Evolutionary conservation across 192 early-diverging fungal species (phyloP).

Genomic region (Geranomyces michiganensis): DNA sequence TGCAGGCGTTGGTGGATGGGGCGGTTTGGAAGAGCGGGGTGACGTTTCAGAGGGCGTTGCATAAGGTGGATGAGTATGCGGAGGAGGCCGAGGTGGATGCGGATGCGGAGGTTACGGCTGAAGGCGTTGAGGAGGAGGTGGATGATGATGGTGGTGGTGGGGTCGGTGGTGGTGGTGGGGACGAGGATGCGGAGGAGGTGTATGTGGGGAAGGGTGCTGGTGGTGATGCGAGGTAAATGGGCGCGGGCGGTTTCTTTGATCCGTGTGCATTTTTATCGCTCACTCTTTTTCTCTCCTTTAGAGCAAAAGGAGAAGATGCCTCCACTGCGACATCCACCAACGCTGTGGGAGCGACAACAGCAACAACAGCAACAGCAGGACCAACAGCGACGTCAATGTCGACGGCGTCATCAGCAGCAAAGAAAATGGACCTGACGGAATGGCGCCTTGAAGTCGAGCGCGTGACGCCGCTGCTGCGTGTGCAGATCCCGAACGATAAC

Average conservation of each 20-base stretch:
- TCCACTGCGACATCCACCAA: too few species aligned
- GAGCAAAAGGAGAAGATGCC: too few species aligned
- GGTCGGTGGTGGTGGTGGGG: too few species aligned
- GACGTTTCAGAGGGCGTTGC: slow-evolving; percentile 53
- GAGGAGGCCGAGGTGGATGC: slow-evolving; percentile 67
- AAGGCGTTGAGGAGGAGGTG: slow-evolving; percentile 52
- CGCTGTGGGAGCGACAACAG: too few species aligned
- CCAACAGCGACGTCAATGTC: too few species aligned
- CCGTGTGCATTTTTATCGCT: too few species aligned
- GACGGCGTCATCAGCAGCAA: background rate
- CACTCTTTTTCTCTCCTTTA: too few species aligned
- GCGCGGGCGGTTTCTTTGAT: too few species aligned
- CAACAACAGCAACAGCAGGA: slow-evolving; percentile 15
- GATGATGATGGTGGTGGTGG: too few species aligned
- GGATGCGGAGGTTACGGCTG: slow-evolving; percentile 63
- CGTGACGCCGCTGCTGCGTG: slow-evolving; percentile 53
- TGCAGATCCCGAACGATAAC: slow-evolving; percentile 61
- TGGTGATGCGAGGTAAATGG: too few species aligned
- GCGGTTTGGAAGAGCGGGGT: slow-evolving; percentile 45
- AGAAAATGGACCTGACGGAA: slow-evolving; percentile 50
- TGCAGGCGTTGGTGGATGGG: slow-evolving; percentile 50
- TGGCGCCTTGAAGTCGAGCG: slow-evolving; percentile 66
- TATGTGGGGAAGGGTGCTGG: slow-evolving; percentile 30
- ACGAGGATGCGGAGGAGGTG: slow-evolving; percentile 49
- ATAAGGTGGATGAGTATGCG: slow-evolving; percentile 61